Evolutionary conservation across 371 early-diverging fungal genomes (phyloP).

Genomic region (Actinomucor elegans): DNA sequence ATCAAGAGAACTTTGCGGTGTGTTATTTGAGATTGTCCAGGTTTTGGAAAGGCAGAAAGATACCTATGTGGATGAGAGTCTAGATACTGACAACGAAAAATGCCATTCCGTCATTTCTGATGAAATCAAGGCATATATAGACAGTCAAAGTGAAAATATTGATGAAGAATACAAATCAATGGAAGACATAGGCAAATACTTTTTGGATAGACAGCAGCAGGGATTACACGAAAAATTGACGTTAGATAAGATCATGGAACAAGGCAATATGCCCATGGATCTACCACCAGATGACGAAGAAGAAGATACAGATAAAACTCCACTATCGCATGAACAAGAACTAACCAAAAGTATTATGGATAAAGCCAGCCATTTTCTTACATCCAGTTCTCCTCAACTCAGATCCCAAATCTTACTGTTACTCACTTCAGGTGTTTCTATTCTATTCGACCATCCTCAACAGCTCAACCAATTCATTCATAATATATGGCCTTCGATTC

Average conservation of each 20-base stretch:
- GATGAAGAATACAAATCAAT: constrained; percentile 17
- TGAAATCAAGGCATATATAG: constrained; percentile 29
- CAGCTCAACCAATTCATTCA: constrained; percentile 54
- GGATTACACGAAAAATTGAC: constrained; percentile 18
- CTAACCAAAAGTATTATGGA: constrained; percentile 44
- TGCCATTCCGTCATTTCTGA: no score
- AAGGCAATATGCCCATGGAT: constrained; percentile 8
- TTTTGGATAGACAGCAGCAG: constrained; percentile 38
- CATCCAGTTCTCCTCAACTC: constrained; percentile 50
- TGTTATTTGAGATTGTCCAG: constrained; percentile 42
- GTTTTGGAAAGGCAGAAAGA: constrained; percentile 27
- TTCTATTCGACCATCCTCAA: constrained; percentile 27
- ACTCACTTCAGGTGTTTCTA: constrained; percentile 32
- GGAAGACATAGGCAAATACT: constrained; percentile 50
- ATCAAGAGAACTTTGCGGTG: constrained; percentile 40
- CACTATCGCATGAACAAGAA: constrained; percentile 32
- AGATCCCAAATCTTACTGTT: constrained; percentile 48
- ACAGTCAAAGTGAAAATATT: not conserved
- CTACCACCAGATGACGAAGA: constrained; percentile 2
- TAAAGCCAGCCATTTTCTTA: constrained; percentile 51
- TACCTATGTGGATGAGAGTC: no score
- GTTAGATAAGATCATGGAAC: constrained; percentile 22
- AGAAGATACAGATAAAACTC: constrained; percentile 4
- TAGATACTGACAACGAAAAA: no score
- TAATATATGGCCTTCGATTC: constrained; percentile 52